Evolutionary conservation across 345 rosid genomes (phyloP).

Genomic region (Eucalyptus curtisii): DNA sequence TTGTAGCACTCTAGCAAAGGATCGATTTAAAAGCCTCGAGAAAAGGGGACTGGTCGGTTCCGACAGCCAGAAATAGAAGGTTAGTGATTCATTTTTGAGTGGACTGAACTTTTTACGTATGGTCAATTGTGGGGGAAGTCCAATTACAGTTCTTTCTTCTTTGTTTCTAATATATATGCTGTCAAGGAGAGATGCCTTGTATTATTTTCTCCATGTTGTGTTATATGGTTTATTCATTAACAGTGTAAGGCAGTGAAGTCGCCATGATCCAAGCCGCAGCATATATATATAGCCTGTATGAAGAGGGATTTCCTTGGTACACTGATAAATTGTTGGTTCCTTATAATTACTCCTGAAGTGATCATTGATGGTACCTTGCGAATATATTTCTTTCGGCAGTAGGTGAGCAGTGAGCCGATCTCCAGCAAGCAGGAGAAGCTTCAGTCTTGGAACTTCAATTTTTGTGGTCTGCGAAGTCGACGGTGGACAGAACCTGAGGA

Average conservation of each 20-base stretch:
- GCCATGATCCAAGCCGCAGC: not conserved
- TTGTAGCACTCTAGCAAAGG: slow-evolving; percentile 75
- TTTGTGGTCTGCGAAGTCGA: not conserved
- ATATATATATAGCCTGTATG: too few species aligned
- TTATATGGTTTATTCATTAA: not conserved
- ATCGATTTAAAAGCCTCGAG: slow-evolving; percentile 82
- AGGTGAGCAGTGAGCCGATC: not conserved
- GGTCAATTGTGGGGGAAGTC: not conserved
- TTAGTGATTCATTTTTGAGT: not conserved
- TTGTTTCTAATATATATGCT: not conserved
- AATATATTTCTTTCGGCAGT: not conserved
- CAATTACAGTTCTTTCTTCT: not conserved
- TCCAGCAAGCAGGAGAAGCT: not conserved
- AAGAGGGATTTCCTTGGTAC: too few species aligned
- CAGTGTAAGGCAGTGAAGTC: not conserved
- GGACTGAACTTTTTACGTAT: not conserved
- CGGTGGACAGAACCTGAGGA: not conserved
- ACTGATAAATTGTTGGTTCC: not conserved
- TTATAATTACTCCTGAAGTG: not conserved
- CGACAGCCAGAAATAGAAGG: slow-evolving; percentile 51
- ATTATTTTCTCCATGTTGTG: not conserved
- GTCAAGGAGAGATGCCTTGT: not conserved
- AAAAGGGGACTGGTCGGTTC: slow-evolving; percentile 81
- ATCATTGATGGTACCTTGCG: not conserved
- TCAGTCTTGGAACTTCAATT: not conserved